A percentile compares a stretch with the other conserved stretches of the same genome.
Evolutionary conservation across 257 asterid species (phyloP).

Genomic region (Parsonsia alboflavescens): DNA sequence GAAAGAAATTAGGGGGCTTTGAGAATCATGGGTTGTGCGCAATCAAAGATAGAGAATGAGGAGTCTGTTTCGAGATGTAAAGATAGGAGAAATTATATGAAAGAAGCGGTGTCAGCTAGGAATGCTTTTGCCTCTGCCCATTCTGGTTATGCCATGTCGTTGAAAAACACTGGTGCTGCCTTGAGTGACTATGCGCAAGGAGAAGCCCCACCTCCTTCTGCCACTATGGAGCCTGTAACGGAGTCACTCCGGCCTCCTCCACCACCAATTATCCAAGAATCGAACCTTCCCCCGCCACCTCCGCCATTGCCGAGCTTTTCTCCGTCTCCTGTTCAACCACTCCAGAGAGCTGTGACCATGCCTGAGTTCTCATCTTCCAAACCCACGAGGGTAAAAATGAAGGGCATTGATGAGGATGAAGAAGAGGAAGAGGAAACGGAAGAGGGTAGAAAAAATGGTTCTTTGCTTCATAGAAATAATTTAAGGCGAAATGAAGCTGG

Average conservation of each 20-base stretch:
- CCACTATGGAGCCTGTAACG: constrained; percentile 32
- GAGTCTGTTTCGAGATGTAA: constrained; percentile 92
- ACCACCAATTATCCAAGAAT: constrained; percentile 50
- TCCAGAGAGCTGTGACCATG: constrained; percentile 75
- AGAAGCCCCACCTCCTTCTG: constrained; percentile 53
- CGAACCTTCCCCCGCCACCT: constrained; percentile 76
- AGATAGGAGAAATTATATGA: constrained; percentile 81
- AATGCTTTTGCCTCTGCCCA: constrained; percentile 94
- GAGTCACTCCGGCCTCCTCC: constrained; percentile 64
- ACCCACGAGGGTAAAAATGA: constrained; percentile 23
- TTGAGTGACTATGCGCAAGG: constrained; percentile 86
- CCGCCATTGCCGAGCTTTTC: constrained; percentile 86
- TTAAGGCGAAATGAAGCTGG: constrained; percentile 39
- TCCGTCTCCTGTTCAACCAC: constrained; percentile 77
- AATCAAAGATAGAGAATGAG: constrained; percentile 83
- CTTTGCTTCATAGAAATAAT: constrained; percentile 17
- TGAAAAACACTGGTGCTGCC: constrained; percentile 93
- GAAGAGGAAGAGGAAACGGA: constrained; percentile 48
- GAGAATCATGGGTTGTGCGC: constrained; percentile 74
- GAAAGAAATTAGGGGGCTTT: background rate
- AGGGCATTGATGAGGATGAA: constrained; percentile 45
- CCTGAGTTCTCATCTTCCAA: constrained; percentile 49
- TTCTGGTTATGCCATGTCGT: constrained; percentile 71
- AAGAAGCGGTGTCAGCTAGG: constrained; percentile 70
- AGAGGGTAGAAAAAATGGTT: constrained; percentile 34